phyloP scores from a whole-genome alignment of 768 basidiomycete genomes.

The Mycena albidolilacea region DNA sequence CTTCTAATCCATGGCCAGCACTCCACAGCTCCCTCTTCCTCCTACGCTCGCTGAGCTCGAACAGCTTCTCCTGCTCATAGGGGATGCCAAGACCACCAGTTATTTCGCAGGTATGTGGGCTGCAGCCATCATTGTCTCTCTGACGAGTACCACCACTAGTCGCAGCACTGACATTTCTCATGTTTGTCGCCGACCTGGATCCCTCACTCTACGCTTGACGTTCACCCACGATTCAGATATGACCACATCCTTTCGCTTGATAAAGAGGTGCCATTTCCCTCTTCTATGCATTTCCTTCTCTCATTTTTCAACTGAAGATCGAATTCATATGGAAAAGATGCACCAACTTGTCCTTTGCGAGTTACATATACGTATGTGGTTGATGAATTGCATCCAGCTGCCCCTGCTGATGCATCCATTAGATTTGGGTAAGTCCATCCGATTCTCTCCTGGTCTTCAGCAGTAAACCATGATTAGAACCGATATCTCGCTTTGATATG shows the following conservation, averaged over 20 bases:
- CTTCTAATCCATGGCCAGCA: not conserved
- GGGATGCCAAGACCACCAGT: conserved; percentile 28
- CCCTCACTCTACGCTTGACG: no score
- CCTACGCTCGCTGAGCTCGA: conserved; percentile 9
- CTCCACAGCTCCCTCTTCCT: not conserved
- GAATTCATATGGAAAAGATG: conserved; percentile 25
- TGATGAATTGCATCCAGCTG: not conserved
- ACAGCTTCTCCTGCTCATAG: conserved; percentile 7
- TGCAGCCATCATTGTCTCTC: not conserved
- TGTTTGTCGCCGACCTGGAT: conserved; percentile 1
- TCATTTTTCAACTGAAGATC: conserved; percentile 4
- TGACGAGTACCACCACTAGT: not conserved
- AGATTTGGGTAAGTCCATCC: conserved; percentile 26
- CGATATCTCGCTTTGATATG: conserved; percentile 26
- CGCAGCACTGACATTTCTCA: conserved; percentile 23
- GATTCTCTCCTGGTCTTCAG: no score
- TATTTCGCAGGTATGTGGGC: conserved; percentile 28
- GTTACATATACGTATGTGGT: conserved; percentile 22
- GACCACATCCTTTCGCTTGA: conserved; percentile 25
- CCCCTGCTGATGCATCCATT: not conserved
- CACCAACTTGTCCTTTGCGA: conserved; percentile 13
- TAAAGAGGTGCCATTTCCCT: conserved; percentile 11
- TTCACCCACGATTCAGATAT: conserved; percentile 16
- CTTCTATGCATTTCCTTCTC: not conserved
- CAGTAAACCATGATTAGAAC: conserved; percentile 11